A percentile compares a stretch with the other conserved stretches of the same genome.
phyloP scores from a whole-genome alignment of 495 filamentous ascomycete species.

The Aspergillus biplanus region DNA sequence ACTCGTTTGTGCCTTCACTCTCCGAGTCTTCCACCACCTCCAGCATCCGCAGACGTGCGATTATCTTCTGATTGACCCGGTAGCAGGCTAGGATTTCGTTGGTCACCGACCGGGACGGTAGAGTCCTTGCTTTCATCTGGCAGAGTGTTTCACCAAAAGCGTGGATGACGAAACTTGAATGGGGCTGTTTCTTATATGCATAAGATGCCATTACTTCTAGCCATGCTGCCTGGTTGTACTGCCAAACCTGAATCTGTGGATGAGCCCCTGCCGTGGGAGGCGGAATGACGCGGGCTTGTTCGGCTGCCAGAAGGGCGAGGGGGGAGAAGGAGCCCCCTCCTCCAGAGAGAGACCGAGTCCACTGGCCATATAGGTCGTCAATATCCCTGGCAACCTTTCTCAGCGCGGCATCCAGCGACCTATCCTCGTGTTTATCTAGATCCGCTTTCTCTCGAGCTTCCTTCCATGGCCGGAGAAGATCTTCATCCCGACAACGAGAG shows the following conservation, averaged over 20 bases:
- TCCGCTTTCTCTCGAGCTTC: constrained; percentile 37
- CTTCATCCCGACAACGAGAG: constrained; percentile 43
- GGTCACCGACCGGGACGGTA: constrained; percentile 31
- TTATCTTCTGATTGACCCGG: constrained; percentile 39
- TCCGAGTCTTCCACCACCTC: constrained; percentile 27
- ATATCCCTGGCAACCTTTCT: constrained; percentile 19
- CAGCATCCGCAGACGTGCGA: constrained; percentile 29
- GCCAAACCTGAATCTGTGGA: constrained; percentile 48
- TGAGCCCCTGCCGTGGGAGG: constrained; percentile 39
- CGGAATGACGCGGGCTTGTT: constrained; percentile 26
- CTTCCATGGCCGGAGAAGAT: constrained; percentile 50
- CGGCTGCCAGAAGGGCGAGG: constrained; percentile 27
- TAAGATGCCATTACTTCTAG: constrained; percentile 63
- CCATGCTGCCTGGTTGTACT: constrained; percentile 42
- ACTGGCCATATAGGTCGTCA: constrained; percentile 25
- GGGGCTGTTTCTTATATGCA: constrained; percentile 52
- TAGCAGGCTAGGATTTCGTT: constrained; percentile 38
- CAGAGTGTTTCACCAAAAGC: constrained; percentile 67
- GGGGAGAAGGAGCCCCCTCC: constrained; percentile 28
- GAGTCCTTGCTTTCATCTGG: constrained; percentile 58
- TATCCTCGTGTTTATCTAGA: constrained; percentile 26
- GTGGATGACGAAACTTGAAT: constrained; percentile 57
- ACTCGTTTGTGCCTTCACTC: constrained; percentile 28
- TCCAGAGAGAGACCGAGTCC: constrained; percentile 16
- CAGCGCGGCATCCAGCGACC: constrained; percentile 35